These are phyloP conservation scores for Raphanus raphanistrum DNA, from an alignment of 345 rosid genomes.

Conservation along the genomic window DNA sequence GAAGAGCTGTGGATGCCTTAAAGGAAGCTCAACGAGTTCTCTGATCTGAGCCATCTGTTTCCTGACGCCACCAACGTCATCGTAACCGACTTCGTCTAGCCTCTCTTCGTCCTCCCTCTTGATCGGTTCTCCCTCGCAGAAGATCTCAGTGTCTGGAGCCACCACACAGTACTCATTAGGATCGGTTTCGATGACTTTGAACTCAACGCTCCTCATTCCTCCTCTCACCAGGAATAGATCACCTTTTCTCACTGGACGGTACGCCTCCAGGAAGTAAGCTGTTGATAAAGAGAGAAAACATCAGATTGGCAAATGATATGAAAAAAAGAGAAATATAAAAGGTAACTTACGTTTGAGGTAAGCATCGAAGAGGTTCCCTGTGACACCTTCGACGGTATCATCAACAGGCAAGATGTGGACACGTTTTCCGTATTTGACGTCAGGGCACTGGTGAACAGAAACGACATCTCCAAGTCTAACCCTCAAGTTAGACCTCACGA, in stretches of 20 bases:
- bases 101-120: conserved; percentile 92
- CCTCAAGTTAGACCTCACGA: conserved; percentile 83
- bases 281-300: conserved; percentile 20
- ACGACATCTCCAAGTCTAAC: conserved; percentile 90
- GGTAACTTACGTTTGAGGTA: conserved; percentile 65
- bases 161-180: conserved; percentile 92
- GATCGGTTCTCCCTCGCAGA: conserved; percentile 97
- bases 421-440: conserved; percentile 91
- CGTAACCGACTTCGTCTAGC: conserved; percentile 92
- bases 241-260: conserved; percentile 96
- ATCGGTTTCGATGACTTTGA: conserved; percentile 86
- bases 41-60: conserved; percentile 99
- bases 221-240: conserved; percentile 95
- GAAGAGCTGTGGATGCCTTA: conserved; percentile 93
- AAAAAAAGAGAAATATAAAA: too few species aligned
- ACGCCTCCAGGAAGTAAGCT: conserved; percentile 95
- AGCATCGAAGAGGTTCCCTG: conserved; percentile 94
- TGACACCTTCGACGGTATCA: conserved; percentile 88
- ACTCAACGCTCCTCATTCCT: conserved; percentile 96
- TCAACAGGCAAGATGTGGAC: conserved; percentile 92
- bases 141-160: conserved; percentile 94
- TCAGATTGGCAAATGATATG: too few species aligned
- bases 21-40: conserved; percentile 87
- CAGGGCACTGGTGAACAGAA: conserved; percentile 87
- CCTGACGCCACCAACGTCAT: conserved; percentile 98